Conservation (phyloP, 2,329 filamentous ascomycete species). For the Microdochium bolleyi region DNA sequence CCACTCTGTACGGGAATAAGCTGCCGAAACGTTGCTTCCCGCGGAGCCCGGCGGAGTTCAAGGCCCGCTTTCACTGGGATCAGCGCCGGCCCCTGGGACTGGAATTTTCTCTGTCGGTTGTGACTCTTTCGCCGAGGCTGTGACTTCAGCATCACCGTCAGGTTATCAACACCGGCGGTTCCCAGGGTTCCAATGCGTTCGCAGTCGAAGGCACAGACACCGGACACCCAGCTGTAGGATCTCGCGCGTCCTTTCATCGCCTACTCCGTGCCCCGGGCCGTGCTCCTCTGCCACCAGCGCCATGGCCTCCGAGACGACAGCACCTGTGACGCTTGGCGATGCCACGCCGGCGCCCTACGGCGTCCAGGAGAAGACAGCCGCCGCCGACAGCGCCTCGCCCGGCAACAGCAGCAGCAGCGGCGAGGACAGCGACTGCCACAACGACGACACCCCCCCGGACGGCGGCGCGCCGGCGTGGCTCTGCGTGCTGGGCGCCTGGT, state of each 20-base stretch:
- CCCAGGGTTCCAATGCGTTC: background rate
- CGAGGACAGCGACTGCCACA: background rate
- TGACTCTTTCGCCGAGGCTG: background rate
- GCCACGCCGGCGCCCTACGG: background rate
- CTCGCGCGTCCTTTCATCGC: background rate
- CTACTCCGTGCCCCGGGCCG: background rate
- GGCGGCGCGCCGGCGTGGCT: conserved; percentile 61
- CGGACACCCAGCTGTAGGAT: background rate
- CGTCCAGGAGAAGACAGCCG: background rate
- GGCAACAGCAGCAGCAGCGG: background rate
- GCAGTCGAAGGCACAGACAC: background rate
- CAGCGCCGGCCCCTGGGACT: background rate
- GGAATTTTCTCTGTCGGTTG: background rate
- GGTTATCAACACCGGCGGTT: background rate
- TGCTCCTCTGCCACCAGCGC: background rate
- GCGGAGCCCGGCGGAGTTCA: background rate
- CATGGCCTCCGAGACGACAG: background rate
- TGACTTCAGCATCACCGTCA: background rate
- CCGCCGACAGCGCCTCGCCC: background rate
- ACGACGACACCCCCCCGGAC: conserved; percentile 49
- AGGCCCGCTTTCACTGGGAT: background rate
- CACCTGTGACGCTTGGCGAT: background rate
- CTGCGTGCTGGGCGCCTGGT: conserved; percentile 63
- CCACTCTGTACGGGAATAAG: background rate
- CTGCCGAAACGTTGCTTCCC: background rate